phyloP scores from a whole-genome alignment of 73 alveolate species.

The Paramecium primaurelia region DNA sequence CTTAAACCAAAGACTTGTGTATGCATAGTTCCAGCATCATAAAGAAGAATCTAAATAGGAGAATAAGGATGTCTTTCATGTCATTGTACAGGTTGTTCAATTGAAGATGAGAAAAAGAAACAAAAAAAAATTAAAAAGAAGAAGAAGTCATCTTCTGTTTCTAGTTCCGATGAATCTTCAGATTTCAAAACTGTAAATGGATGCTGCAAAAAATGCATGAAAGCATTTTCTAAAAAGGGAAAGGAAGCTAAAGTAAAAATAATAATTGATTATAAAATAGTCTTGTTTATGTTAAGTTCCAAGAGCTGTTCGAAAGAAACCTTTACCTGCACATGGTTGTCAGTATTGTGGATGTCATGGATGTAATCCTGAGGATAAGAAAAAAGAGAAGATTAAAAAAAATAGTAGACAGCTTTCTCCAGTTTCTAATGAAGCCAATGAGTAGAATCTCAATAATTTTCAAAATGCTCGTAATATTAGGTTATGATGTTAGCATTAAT shows the following conservation, averaged over 20 bases:
- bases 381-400: conserved; percentile 61
- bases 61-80: conserved; percentile 29
- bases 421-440: neutral
- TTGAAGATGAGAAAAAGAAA: conserved; percentile 17
- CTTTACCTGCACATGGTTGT: conserved; percentile 82
- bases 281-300: conserved; percentile 91
- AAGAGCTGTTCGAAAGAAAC: conserved; percentile 74
- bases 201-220: conserved; percentile 90
- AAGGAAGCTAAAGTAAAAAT: conserved; percentile 54
- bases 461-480: neutral
- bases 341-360: conserved; percentile 88
- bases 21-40: conserved; percentile 41
- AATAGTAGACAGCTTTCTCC: conserved; percentile 11
- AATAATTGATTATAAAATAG: neutral
- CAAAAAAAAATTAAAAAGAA: neutral
- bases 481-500: neutral
- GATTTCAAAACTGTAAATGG: conserved; percentile 84
- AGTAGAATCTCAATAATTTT: conserved; percentile 20
- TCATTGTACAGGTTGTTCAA: conserved; percentile 42
- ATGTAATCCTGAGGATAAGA: conserved; percentile 87
- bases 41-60: conserved; percentile 31
- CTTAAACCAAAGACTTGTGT: conserved; percentile 43
- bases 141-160: neutral
- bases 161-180: neutral
- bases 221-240: conserved; percentile 84